Base-by-base conservation (phyloP, 1,284 basidiomycete species). In the Tausonia pullulans region DNA sequence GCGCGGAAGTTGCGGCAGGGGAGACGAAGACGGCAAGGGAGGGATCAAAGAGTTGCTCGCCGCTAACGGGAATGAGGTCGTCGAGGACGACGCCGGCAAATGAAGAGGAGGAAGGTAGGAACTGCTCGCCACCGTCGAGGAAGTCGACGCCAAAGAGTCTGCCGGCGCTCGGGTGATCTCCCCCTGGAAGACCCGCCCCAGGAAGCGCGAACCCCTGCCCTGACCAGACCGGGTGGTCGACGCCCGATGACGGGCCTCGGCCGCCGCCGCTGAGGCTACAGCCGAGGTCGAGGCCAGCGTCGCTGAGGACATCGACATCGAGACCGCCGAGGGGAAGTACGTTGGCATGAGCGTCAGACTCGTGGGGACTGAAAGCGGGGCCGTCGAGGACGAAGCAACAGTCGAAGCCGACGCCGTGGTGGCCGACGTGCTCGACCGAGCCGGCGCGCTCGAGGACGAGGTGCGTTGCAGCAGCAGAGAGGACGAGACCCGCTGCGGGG, bases 401-500 rank as follows among this genome's bases (percentile, higher is more conserved):
- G 55, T 56, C 53, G 51, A 55, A 61, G 51, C 27, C 27, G 27
- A 27, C 27, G 27, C 27, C 27, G 27, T 27, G 27, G 27, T 27
- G 27, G 27, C 27, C 27, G 27, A 27, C 27, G 27, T 27, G 27
- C 27, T 27, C 27, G 27, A 27, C 27, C 27, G 27, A 27, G 27
- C 27, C 27, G 27, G 27, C 27, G 27, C 27, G 27, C 27, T 27
- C 27, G 27, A 27, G 27, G 27, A 27, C 27, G 27, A 27, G 27
- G 27, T 27, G 27, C 27, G 27, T 27, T 27, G 27, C 27, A 41
- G 53, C 4, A 55, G 53, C 10, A 41, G 13, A n/a, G 53, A 41
- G 41, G 46, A 50, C 48, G 58, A 43, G 16, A 60, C 62, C 62
- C 62, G 62, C 62, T 63, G 62, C 62, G 53, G 64, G 64, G 59